Base-by-base conservation (phyloP, 1,139 yeast species). In the Pichia sp. region DNA sequence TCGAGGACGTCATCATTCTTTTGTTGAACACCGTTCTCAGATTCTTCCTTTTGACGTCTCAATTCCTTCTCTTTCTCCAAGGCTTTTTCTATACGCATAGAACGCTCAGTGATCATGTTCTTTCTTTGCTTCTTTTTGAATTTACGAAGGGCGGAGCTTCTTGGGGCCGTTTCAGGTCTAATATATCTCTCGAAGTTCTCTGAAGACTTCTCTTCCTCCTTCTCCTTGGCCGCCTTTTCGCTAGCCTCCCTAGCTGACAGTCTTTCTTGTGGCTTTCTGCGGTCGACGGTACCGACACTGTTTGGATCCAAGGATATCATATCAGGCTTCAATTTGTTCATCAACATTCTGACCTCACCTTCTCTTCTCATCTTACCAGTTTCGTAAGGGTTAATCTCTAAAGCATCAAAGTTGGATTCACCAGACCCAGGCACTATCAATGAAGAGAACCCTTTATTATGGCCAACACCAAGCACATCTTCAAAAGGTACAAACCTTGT, bases 321-420 rank as follows among this genome's bases (percentile, higher is more conserved):
- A 68, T 92, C 98, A 4, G 98, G 95, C 62, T 89, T 85, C 62
- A 95, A 77, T 73, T 95, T 95, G 73, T 93, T 89, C 70, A 95
- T 73, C 68, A 95, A 78, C 1, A 86, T 74, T 67, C 95, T 82
- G 47, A 95, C 96, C 75, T 95, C 99, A 55, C 81, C 80, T 74
- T 93, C 95, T 71, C 93, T 96, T 76, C 99, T 85, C 72, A 92
- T 97, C 69, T 89, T 87, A 50, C 90, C 85, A 26, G 95, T 81
- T 72, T 90, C 96, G 73, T 79, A 95, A 59, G 99, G 99, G 71
- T 95, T 95, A 65, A 85, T 73, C 72, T 95, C 99, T 67, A 90
- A 74, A 2, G 99, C 92, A 75, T 95, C 99, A 69, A 81, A 92
- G 73, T 95, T 95, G 58, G 99, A 97, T 73, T 95, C 99, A 75